These are phyloP conservation scores for Sapria himalayana DNA, from an alignment of 345 rosid genomes.

Conservation along the genomic window DNA sequence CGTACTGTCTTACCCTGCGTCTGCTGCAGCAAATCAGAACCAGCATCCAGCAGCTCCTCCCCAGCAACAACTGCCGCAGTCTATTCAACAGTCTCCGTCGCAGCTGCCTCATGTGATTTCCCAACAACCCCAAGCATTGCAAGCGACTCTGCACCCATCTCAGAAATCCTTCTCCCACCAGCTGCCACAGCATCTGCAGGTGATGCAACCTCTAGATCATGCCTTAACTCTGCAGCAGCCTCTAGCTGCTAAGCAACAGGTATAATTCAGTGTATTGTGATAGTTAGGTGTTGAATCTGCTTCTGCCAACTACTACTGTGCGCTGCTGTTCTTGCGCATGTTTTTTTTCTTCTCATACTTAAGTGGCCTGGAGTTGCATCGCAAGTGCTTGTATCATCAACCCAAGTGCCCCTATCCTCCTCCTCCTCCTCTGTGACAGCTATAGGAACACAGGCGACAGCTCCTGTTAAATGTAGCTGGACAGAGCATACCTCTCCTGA, in stretches of 20 bases:
- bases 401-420: slow-evolving; percentile 26
- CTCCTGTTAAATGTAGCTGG: slow-evolving; percentile 57
- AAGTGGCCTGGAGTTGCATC: slow-evolving; percentile 45
- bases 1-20: slow-evolving; percentile 18
- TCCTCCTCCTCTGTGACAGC: slow-evolving; percentile 19
- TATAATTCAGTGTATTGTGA: no score
- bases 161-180: slow-evolving; percentile 91
- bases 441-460: slow-evolving; percentile 13
- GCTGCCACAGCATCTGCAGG: slow-evolving; percentile 77
- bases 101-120: slow-evolving; percentile 80
- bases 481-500: slow-evolving; percentile 96
- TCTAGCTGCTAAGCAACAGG: slow-evolving; percentile 58
- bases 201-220: slow-evolving; percentile 72
- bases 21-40: slow-evolving; percentile 33
- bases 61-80: slow-evolving; percentile 43
- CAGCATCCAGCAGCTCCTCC: slow-evolving; percentile 24
- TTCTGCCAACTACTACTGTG: no score
- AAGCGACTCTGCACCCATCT: slow-evolving; percentile 82
- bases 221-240: slow-evolving; percentile 26
- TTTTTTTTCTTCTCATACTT: slow-evolving; percentile 9
- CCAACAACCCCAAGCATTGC: slow-evolving; percentile 71
- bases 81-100: slow-evolving; percentile 76
- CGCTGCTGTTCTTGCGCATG: slow-evolving; percentile 8
- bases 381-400: slow-evolving; percentile 19
- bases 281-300: no score